These are phyloP conservation scores for Globisporangium uncinulatum DNA, from an alignment of 352 stramenopile genomes.

Conservation along the genomic window DNA sequence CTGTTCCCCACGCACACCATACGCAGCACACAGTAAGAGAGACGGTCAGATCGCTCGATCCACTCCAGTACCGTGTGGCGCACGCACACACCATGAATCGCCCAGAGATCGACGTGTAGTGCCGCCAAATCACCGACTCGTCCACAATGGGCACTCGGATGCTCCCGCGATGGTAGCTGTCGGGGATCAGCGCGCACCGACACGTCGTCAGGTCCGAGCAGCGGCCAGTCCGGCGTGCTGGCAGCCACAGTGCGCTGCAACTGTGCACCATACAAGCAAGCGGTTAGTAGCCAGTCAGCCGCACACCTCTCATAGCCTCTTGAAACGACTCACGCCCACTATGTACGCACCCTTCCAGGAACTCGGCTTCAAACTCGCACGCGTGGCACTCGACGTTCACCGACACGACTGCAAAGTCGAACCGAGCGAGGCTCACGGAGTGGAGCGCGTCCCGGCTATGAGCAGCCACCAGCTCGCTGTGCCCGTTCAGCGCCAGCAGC, in stretches of 20 bases:
- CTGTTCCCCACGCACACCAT: constrained; percentile 9
- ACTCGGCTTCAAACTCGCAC: constrained; percentile 75
- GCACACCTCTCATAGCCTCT: background rate
- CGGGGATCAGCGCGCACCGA: constrained; percentile 62
- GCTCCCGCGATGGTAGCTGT: constrained; percentile 65
- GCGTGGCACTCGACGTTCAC: constrained; percentile 58
- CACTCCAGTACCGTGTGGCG: background rate
- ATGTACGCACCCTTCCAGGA: constrained; percentile 48
- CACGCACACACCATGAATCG: constrained; percentile 55
- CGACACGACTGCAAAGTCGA: constrained; percentile 59
- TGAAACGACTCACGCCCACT: background rate
- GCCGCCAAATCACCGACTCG: constrained; percentile 67
- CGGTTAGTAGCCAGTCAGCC: no score
- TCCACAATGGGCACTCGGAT: constrained; percentile 66
- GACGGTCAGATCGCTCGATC: no score
- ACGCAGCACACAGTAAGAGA: no score
- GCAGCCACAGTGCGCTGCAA: constrained; percentile 62
- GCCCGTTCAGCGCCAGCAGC: constrained; percentile 53
- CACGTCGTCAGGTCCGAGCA: constrained; percentile 51
- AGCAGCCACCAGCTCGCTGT: constrained; percentile 15
- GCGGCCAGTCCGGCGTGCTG: constrained; percentile 45
- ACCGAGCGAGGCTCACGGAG: constrained; percentile 43
- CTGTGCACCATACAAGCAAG: background rate
- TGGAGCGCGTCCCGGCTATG: constrained; percentile 15
- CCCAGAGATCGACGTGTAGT: constrained; percentile 58